Conservation (phyloP, 345 rosid genomes). For the Theobroma cacao region DNA sequence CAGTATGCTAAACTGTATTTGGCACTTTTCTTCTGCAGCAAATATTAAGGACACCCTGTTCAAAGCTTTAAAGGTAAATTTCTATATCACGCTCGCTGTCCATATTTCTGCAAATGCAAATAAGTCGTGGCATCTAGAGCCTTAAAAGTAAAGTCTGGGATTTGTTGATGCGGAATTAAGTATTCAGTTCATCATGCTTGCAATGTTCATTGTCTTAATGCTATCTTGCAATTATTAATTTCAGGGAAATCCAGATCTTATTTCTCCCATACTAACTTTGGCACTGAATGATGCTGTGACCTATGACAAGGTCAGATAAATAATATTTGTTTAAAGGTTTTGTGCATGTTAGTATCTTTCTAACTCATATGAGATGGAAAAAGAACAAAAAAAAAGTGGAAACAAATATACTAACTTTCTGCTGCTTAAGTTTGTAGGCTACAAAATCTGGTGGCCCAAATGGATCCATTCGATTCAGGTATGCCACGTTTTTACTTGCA, state of each 20-base stretch:
- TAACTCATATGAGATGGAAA: background rate
- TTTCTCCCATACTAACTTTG: slow-evolving; percentile 66
- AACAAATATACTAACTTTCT: slow-evolving; percentile 18
- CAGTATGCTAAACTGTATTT: slow-evolving; percentile 8
- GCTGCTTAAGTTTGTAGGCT: slow-evolving; percentile 49
- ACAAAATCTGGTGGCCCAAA: slow-evolving; percentile 94
- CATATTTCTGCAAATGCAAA: background rate
- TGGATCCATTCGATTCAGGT: slow-evolving; percentile 92
- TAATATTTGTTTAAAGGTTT: background rate
- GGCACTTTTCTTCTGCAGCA: slow-evolving; percentile 43
- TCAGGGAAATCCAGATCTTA: slow-evolving; percentile 65
- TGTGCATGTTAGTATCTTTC: background rate
- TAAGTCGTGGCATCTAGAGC: background rate
- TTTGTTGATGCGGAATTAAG: background rate
- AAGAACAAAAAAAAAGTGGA: slow-evolving; percentile 2
- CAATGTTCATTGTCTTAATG: background rate
- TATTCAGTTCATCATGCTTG: background rate
- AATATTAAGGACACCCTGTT: slow-evolving; percentile 50
- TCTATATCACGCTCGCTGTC: too few species aligned
- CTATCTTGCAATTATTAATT: background rate
- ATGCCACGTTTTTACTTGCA: slow-evolving; percentile 20
- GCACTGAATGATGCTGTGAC: slow-evolving; percentile 81
- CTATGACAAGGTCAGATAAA: slow-evolving; percentile 78
- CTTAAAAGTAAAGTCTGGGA: background rate
- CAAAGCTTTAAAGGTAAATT: slow-evolving; percentile 48